Evolutionary conservation across 73 alveolate genomes (phyloP), one percentile per base, ranked within the genome.

Genomic region (Blepharisma stoltei): DNA sequence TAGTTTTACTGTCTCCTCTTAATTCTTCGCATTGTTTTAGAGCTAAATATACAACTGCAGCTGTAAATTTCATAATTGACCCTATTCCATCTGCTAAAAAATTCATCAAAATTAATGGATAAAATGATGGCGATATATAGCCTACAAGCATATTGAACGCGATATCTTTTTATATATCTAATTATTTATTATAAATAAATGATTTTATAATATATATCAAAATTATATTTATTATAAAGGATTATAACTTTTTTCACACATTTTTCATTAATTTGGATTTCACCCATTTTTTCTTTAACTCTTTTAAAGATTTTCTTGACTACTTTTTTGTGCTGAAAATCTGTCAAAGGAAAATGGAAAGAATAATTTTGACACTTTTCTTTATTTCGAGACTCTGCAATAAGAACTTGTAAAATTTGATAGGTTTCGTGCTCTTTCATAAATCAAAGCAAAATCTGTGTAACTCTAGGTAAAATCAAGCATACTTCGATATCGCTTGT

Each of bases 81-180:
- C 66, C 66, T 0, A 52, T 52, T 52, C 66, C 66, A 52, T 52
- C 66, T 1, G 66, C 66, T 52, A 52, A 20, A 52, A 52, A 52
- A 20, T 52, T 14, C 66, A 52, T 52, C n/a, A 52, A 20, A 20
- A 52, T 20, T 14, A 52, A 14, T 52, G 66, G 23, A 52, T 52
- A 52, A 52, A 52, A 52, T 52, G 66, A 52, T 52, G 66, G 66
- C n/a, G 66, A 52, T 14, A 52, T 52, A 52, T 52, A 52, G 2
- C 66, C 66, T 52, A 52, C 66, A 11, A 52, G 23, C n/a, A 52
- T 14, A 52, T 52, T 52, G 4, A 14, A 52, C 66, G 23, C 23
- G 3, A 52, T 20, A 52, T 52, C 66, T 52, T 52, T 52, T n/a
- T n/a, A n/a, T n/a, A n/a, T n/a, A n/a, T n/a, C n/a, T n/a, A n/a